A percentile compares a stretch with the other conserved stretches of the same genome.
Evolutionary conservation across 495 filamentous ascomycete species (phyloP).

Genomic region (Recurvomyces mirabilis): DNA sequence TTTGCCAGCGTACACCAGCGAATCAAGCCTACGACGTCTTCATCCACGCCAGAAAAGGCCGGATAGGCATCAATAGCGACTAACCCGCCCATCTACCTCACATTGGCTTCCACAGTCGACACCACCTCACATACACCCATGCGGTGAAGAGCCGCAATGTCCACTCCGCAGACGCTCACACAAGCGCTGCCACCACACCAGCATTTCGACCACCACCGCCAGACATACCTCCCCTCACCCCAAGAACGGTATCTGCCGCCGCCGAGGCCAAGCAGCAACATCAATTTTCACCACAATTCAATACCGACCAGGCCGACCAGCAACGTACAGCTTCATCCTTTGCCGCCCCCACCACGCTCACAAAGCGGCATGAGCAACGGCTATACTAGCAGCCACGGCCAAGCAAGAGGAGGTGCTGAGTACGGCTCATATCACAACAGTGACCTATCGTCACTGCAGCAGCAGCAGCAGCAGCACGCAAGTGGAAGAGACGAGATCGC

Average conservation of each 20-base stretch:
- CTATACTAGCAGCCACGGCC: conserved; percentile 10
- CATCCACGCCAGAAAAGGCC: no score
- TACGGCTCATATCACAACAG: conserved; percentile 2
- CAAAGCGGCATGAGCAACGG: conserved; percentile 19
- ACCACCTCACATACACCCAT: no score
- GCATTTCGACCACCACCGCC: conserved; percentile 15
- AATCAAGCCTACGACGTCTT: no score
- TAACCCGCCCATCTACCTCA: no score
- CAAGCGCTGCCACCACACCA: conserved; percentile 19
- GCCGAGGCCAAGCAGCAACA: conserved; percentile 19
- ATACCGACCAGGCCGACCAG: conserved; percentile 16
- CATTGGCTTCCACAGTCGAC: no score
- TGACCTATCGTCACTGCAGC: conserved; percentile 3
- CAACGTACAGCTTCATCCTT: conserved; percentile 6
- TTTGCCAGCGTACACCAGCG: no score
- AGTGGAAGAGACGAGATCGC: conserved; percentile 5
- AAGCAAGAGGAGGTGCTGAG: conserved; percentile 17
- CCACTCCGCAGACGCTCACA: conserved; percentile 18
- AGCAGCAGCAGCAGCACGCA: neutral
- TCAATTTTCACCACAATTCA: conserved; percentile 14
- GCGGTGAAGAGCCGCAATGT: conserved; percentile 11
- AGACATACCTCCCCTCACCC: conserved; percentile 15
- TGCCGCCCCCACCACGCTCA: conserved; percentile 9
- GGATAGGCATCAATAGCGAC: no score
- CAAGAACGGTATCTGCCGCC: conserved; percentile 20